Base-by-base conservation (phyloP, 768 basidiomycete species). In the Lactifluus pinguis region DNA sequence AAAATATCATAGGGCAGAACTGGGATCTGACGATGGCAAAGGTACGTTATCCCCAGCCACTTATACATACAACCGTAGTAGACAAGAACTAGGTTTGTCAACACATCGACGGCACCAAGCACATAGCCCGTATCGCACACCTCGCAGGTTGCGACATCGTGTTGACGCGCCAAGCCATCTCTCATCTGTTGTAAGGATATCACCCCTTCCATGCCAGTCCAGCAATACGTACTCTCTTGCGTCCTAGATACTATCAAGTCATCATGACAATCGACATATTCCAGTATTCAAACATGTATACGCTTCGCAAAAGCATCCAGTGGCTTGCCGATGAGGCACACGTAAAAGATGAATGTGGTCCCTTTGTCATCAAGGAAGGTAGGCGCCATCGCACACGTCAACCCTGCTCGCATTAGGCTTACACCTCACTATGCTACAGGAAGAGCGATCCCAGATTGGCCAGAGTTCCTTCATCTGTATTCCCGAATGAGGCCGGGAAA, bases 271-370 rank as follows among this genome's bases (percentile, higher is more conserved):
- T 95, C 57, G 97, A 99, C 74, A 92, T 98, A 48, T 99, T 99
- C 71, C 95, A 97, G 71, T 95, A 88, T 72, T 93, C 93, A 15
- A 98, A 98, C 72, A 92, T 95, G 86, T 99, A 99, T 70, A 93
- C 92, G 0, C 78, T 94, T 30, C 83, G 88, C 54, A 90, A 88
- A 66, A 87, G 85, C 62, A 83, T 97, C 25, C 86, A 92, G 66
- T 92, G 88, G 81, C 82, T 97, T 38, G 92, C 89, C 14, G 83
- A 89, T 53, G 92, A 95, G 69, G 73, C 78, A 4, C 87, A 92
- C 68, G 91, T 98, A 51, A 84, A 83, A 59, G 80, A 85, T 14
- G 95, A 99, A 76, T 99, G 95, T 71, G 94, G 91, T 4, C 82
- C 86, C 3, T 99, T 98, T 69, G 91, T 94, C 7, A 91, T 86